Percentiles rank a stretch among this genome's conserved stretches.
Conservation (phyloP, 257 asterid species). For the Schizonepeta tenuifolia region DNA sequence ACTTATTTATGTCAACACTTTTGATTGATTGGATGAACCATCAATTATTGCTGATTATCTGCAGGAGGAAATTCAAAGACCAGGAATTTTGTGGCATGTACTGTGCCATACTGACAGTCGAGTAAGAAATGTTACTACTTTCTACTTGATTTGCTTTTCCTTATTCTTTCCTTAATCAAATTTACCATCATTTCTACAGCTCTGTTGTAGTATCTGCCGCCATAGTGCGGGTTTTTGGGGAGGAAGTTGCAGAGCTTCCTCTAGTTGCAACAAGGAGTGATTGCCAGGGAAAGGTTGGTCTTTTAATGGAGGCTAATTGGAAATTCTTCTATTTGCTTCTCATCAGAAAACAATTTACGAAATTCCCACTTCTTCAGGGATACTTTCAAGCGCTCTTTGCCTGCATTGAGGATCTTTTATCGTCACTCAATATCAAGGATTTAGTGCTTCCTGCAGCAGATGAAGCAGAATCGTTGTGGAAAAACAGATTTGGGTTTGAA, state of each 20-base stretch:
- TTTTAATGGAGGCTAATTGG: neutral
- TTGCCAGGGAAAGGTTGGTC: slow-evolving; percentile 69
- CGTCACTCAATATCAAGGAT: slow-evolving; percentile 39
- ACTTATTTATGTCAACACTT: neutral
- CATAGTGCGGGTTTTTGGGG: slow-evolving; percentile 75
- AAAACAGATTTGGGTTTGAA: slow-evolving; percentile 42
- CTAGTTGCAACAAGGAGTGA: slow-evolving; percentile 72
- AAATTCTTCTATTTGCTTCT: neutral
- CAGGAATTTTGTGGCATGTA: slow-evolving; percentile 87
- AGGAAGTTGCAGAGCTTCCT: slow-evolving; percentile 87
- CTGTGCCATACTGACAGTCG: slow-evolving; percentile 68
- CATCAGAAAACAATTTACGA: neutral
- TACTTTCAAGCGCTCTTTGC: slow-evolving; percentile 67
- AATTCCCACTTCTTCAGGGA: slow-evolving; percentile 52
- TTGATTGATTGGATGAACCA: slow-evolving; percentile 7
- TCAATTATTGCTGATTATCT: slow-evolving; percentile 27
- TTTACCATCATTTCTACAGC: slow-evolving; percentile 43
- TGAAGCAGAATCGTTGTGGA: slow-evolving; percentile 59
- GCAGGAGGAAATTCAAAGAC: slow-evolving; percentile 64
- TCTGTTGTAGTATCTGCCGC: slow-evolving; percentile 75
- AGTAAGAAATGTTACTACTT: slow-evolving; percentile 49
- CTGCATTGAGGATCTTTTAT: slow-evolving; percentile 30
- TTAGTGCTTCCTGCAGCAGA: slow-evolving; percentile 46
- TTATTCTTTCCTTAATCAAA: neutral
- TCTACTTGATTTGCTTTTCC: neutral